A percentile compares a stretch with the other conserved stretches of the same genome.
Evolutionary conservation across 2,329 filamentous ascomycete genomes (phyloP).

Genomic region (Calonectria montana): DNA sequence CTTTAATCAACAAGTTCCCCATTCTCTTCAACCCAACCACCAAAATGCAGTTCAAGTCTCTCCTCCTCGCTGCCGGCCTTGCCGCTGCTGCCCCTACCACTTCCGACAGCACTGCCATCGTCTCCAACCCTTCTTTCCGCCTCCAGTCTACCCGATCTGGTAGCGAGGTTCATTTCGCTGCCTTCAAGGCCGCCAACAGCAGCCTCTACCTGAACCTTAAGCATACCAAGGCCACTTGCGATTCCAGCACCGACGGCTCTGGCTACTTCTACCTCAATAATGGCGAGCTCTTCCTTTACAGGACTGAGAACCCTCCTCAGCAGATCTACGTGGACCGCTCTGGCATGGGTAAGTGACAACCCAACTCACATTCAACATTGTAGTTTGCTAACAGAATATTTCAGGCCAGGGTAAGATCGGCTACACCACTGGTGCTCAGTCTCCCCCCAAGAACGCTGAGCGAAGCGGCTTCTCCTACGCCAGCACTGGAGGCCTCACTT

Average conservation of each 20-base stretch:
- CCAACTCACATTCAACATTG: rapidly evolving
- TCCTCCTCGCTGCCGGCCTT: slow-evolving; percentile 31
- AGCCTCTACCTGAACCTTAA: slow-evolving; percentile 57
- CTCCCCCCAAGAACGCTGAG: slow-evolving; percentile 55
- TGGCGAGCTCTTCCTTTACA: slow-evolving; percentile 60
- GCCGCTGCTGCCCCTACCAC: slow-evolving; percentile 1
- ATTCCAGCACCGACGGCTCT: slow-evolving; percentile 47
- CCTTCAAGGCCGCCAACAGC: slow-evolving; percentile 56
- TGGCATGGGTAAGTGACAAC: slow-evolving; percentile 62
- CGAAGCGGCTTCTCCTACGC: slow-evolving; percentile 57
- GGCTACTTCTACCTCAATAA: slow-evolving; percentile 62
- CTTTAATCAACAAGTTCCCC: not conserved
- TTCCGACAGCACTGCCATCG: not conserved
- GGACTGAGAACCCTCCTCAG: slow-evolving; percentile 55
- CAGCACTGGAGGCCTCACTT: slow-evolving; percentile 57
- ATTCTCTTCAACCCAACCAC: not conserved
- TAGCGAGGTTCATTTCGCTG: slow-evolving; percentile 59
- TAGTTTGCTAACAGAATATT: not conserved
- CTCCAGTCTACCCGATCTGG: slow-evolving; percentile 62
- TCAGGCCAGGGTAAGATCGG: slow-evolving; percentile 64
- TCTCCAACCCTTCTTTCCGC: slow-evolving; percentile 51
- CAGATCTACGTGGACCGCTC: slow-evolving; percentile 66
- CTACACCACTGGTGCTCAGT: slow-evolving; percentile 60
- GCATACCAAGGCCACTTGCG: slow-evolving; percentile 61
- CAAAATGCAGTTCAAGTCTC: slow-evolving; percentile 39